phyloP scores from a whole-genome alignment of 768 basidiomycete species.

The Phylloporus arenicola region DNA sequence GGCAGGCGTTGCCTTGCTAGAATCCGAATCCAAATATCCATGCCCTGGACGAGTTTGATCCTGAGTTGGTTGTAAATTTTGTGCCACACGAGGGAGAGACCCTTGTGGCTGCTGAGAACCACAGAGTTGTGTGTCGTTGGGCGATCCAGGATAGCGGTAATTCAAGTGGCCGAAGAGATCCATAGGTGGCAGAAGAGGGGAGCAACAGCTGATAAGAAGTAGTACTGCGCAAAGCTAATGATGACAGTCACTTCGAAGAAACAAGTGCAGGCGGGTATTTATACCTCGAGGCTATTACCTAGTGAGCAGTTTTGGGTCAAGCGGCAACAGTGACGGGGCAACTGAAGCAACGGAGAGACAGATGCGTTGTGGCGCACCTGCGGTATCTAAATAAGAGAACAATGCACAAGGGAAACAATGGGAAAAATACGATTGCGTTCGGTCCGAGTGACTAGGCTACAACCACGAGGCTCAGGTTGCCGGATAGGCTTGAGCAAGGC shows the following conservation, averaged over 20 bases:
- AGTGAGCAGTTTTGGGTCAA: neutral
- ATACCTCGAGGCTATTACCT: constrained; percentile 12
- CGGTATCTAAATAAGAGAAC: constrained; percentile 4
- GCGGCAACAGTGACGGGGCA: neutral
- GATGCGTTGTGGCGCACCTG: constrained; percentile 3
- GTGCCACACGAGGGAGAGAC: neutral
- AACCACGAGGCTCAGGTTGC: constrained; percentile 13
- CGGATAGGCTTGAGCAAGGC: neutral
- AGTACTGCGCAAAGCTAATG: neutral
- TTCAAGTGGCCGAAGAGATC: constrained; percentile 13
- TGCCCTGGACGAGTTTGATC: neutral
- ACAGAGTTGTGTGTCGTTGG: neutral
- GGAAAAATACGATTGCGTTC: neutral
- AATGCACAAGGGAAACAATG: constrained; percentile 3
- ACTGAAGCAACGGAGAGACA: neutral
- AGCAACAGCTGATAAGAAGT: neutral
- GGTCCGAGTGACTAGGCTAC: neutral
- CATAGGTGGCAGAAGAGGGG: constrained; percentile 5
- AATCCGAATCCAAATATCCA: neutral
- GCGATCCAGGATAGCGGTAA: constrained; percentile 9
- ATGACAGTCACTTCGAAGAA: constrained; percentile 1
- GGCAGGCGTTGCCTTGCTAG: neutral
- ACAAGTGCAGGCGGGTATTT: neutral
- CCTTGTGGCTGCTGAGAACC: constrained; percentile 1
- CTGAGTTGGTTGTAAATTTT: neutral